These are phyloP conservation scores for Diospyros lotus DNA, from an alignment of 148 eudicot genomes.

Conservation along the genomic window DNA sequence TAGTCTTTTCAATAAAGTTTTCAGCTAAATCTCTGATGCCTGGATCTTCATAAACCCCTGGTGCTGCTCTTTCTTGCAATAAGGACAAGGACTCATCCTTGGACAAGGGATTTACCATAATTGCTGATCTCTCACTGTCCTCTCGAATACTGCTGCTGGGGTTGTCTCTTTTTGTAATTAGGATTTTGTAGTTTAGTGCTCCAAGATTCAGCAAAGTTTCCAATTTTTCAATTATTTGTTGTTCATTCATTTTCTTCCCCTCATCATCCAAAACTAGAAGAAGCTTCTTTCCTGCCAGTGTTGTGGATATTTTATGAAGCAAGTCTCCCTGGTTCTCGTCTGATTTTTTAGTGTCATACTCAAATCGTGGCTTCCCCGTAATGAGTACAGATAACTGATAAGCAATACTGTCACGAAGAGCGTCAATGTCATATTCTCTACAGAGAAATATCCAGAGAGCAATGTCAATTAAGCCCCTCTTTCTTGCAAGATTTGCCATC, in stretches of 20 bases:
- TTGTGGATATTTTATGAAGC: not conserved
- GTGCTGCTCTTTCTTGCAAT: not conserved
- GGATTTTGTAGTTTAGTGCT: not conserved
- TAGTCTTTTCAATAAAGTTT: constrained; percentile 1
- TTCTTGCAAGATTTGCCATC: constrained; percentile 6
- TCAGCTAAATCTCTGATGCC: constrained; percentile 1
- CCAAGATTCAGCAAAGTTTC: not conserved
- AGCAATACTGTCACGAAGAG: constrained; percentile 7
- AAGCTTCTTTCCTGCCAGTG: not conserved
- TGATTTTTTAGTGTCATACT: not conserved
- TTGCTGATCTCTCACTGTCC: not conserved
- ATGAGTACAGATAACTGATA: constrained; percentile 10
- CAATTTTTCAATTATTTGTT: not conserved
- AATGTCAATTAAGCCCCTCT: not conserved
- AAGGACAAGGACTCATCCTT: not conserved
- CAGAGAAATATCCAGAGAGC: constrained; percentile 8
- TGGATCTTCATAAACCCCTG: not conserved
- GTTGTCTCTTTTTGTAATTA: constrained; percentile 6
- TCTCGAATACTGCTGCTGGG: not conserved
- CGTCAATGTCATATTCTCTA: constrained; percentile 4
- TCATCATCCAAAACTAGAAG: constrained; percentile 12
- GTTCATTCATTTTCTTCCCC: not conserved
- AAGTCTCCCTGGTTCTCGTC: too few species aligned
- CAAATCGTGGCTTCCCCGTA: constrained; percentile 3
- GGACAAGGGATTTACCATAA: not conserved